phyloP scores from a whole-genome alignment of 2,329 filamentous ascomycete genomes.

The Botryotinia convoluta region DNA sequence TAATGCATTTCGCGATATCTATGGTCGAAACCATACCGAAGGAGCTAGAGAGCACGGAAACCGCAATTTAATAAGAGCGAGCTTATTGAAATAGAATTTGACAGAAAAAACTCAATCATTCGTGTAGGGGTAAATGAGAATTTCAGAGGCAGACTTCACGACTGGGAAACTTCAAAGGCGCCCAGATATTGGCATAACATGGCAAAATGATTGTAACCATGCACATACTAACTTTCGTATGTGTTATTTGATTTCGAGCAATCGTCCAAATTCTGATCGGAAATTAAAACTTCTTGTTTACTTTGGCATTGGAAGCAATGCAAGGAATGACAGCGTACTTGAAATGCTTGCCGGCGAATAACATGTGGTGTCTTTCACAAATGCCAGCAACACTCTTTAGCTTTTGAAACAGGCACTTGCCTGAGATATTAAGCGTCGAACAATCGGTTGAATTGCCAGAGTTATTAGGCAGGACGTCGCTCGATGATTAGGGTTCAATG shows the following conservation, averaged over 20 bases:
- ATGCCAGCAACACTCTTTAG: not conserved
- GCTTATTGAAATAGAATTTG: not conserved
- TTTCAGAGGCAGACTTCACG: not conserved
- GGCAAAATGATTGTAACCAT: not conserved
- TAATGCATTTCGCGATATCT: not conserved
- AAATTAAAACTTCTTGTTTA: too few relatives aligned
- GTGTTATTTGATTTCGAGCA: too few relatives aligned
- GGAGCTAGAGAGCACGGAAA: not conserved
- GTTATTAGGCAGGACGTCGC: not conserved
- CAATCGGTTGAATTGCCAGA: not conserved
- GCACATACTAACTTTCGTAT: not conserved
- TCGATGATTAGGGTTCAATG: not conserved
- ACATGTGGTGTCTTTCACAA: not conserved
- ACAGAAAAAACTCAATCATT: too few relatives aligned
- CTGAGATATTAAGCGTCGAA: not conserved
- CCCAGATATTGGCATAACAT: not conserved
- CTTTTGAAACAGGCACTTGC: not conserved
- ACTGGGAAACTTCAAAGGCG: too few relatives aligned
- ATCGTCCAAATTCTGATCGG: not conserved
- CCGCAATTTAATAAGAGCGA: not conserved
- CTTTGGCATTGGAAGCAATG: not conserved
- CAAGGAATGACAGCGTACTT: not conserved
- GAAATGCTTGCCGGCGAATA: not conserved
- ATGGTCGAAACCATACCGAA: not conserved
- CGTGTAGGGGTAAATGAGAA: too few relatives aligned